Conservation (phyloP, 305 asterid species). For the Lippia alba region DNA sequence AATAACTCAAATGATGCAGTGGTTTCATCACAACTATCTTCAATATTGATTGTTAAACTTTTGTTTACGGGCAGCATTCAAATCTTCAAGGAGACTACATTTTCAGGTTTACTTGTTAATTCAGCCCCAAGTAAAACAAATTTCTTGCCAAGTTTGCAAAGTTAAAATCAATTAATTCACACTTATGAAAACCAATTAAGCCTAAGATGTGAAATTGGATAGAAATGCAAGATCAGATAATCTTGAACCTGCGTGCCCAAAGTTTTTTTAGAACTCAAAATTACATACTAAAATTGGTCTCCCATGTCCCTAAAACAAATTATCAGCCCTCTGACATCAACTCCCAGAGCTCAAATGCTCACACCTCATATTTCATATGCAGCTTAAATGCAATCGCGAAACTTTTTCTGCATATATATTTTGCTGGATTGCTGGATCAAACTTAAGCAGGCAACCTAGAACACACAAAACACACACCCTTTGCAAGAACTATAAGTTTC, state of each 20-base stretch:
- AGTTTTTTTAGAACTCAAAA: background rate
- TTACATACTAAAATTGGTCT: slow-evolving; percentile 16
- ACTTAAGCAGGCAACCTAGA: background rate
- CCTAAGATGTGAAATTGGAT: background rate
- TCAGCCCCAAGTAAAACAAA: background rate
- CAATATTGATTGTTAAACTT: background rate
- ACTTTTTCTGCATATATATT: background rate
- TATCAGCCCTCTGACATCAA: slow-evolving; percentile 19
- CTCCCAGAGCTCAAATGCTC: slow-evolving; percentile 4
- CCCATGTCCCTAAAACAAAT: background rate
- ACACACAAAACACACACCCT: slow-evolving; percentile 3
- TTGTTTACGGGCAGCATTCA: background rate
- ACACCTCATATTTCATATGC: slow-evolving; percentile 9
- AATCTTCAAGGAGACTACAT: no score
- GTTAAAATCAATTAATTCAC: background rate
- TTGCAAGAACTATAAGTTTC: slow-evolving; percentile 25
- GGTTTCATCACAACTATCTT: background rate
- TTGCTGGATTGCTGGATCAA: background rate
- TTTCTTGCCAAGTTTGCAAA: slow-evolving; percentile 7
- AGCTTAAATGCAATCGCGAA: slow-evolving; percentile 13
- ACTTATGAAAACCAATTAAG: background rate
- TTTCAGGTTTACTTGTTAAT: background rate
- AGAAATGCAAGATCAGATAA: background rate
- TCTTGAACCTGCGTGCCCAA: slow-evolving; percentile 9
- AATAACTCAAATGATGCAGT: background rate